These are phyloP conservation scores for Gymnopilus dilepis DNA, from an alignment of 768 basidiomycete genomes.

Conservation along the genomic window DNA sequence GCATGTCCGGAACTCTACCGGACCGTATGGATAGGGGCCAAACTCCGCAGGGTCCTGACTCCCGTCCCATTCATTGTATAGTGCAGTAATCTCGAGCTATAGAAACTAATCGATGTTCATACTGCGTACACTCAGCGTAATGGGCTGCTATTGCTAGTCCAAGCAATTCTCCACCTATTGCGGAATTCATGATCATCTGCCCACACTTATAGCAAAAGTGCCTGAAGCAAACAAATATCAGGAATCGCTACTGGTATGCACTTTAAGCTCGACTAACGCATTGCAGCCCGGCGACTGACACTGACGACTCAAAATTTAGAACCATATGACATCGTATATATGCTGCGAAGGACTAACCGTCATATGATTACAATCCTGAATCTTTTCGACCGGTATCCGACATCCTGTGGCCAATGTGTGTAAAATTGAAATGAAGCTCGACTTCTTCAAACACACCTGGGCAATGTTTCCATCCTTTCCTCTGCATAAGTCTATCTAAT, in stretches of 20 bases:
- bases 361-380: slow-evolving; percentile 64
- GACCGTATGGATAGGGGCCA: neutral
- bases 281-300: slow-evolving; percentile 61
- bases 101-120: slow-evolving; percentile 2
- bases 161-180: slow-evolving; percentile 4
- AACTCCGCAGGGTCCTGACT: no score
- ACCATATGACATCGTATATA: neutral
- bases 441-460: slow-evolving; percentile 43
- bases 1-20: neutral
- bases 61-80: slow-evolving; percentile 11
- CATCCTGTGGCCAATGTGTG: slow-evolving; percentile 40
- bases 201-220: slow-evolving; percentile 65
- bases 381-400: slow-evolving; percentile 53
- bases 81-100: slow-evolving; percentile 6
- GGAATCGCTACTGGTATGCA: no score
- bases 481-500: slow-evolving; percentile 29
- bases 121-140: slow-evolving; percentile 21
- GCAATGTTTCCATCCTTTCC: slow-evolving; percentile 44
- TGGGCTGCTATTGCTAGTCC: slow-evolving; percentile 12
- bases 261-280: slow-evolving; percentile 41
- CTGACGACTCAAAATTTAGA: slow-evolving; percentile 29
- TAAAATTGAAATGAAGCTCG: neutral
- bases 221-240: slow-evolving; percentile 17
- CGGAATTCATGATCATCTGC: slow-evolving; percentile 41
- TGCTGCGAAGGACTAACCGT: slow-evolving; percentile 40